Evolutionary conservation across 768 basidiomycete species (phyloP), one percentile per base, ranked within the genome.

Genomic region (Omphalotus guepiniiformis): DNA sequence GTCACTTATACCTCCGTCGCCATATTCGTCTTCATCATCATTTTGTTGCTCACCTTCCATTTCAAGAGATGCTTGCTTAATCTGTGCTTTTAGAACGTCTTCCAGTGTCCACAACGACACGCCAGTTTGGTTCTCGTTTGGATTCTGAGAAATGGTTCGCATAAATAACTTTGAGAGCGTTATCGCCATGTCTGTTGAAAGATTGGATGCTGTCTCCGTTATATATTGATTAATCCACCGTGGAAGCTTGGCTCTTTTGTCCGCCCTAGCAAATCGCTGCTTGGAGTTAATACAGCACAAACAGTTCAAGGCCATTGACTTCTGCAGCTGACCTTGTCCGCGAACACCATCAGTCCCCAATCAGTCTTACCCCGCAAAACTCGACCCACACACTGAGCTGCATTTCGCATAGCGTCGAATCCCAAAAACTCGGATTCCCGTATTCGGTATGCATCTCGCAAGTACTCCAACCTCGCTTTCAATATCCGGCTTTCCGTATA

Each of bases 221-320:
- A 99, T 98, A 63, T 96, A 97, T 60, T 95, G 93, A 63, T 98
- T 97, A 56, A 99, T 98, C 96, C 96, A 99, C 35, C 90, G 84
- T 5, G 96, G 96, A 54, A 99, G 72, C 74, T 97, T 97, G 28
- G 92, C 88, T 29, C 95, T 79, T 69, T 95, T 95, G 60, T 95
- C 92, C 6, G 88, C 86, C 40, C 93, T 80, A 9, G 92, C 91
- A 61, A 93, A 95, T 18, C 92, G 85, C 92, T 95, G 57, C 3
- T 29, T 49, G 41, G 39, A 44, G 26, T 48, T n/a, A 42, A 25
- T 46, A 39, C 13, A 45, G 30, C 18, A 36, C 11, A 23, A 28
- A 11, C 30, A 37, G 12, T 12, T 46, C 23, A 37, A 37, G 7
- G 13, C 44, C 11, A 8, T 37, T 37, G n/a, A 46, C 13, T 6